Evolutionary conservation across 2,329 filamentous ascomycete species (phyloP), one percentile per base, ranked within the genome.

Genomic region (Cadophora gregata): DNA sequence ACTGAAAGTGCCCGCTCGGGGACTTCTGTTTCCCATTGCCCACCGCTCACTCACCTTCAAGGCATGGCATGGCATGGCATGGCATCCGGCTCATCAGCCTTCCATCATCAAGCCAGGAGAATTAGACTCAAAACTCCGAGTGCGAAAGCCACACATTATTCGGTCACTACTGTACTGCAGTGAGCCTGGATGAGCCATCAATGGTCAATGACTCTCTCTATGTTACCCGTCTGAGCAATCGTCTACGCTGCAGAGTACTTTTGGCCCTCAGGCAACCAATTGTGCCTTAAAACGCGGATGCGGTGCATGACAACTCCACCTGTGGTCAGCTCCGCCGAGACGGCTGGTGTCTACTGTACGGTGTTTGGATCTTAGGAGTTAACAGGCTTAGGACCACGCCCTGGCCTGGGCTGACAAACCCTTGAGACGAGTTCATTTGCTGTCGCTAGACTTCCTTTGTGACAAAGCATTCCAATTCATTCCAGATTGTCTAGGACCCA

Each of bases 401-500:
- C 31, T 24, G 48, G 24, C 38, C 38, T 8, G 25, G 47, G 65
- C 61, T 68, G 63, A 66, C 64, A 66, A 69, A 66, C 53, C 51
- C 53, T 59, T 33, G 45, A 38, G 58, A 62, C 58, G 51, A 62
- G 33, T n/a, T 58, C 64, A 63, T 63, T 64, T 59, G 48, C 61
- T 62, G 56, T 60, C 24, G 42, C 62, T n/a, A 31, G 29, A 25
- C 29, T 25, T 29, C 21, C 50, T 55, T 56, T 42, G 56, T 69
- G 62, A 69, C 67, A 66, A 69, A 69, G 67, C 67, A 66, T 38
- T 62, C 38, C 45, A 64, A 62, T 61, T 16, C 63, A 9, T 66
- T 48, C 53, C 24, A 47, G 53, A 55, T n/a, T 56, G n/a, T 56
- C 53, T 27, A 16, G 33, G 24, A n/a, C 47, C 65, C 56, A 63